These are phyloP conservation scores for Periconia sp. DNA, from an alignment of 2,329 filamentous ascomycete genomes.

Conservation along the genomic window DNA sequence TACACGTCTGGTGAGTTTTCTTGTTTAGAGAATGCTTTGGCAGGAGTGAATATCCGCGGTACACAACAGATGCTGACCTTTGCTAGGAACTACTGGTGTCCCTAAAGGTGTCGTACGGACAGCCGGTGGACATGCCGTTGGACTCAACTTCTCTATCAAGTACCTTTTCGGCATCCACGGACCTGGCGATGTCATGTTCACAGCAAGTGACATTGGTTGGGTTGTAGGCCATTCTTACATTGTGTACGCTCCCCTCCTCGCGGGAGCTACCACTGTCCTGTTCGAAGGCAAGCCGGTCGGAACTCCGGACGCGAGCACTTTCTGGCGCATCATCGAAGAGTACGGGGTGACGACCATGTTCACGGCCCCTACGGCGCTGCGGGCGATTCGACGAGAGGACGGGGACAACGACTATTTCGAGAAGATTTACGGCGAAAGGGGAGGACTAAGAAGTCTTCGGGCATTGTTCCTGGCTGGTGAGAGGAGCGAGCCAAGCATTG, in stretches of 20 bases:
- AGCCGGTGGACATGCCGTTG: slow-evolving; percentile 86
- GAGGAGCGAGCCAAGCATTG: slow-evolving; percentile 83
- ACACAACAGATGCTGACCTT: neutral
- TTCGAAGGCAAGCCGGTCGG: slow-evolving; percentile 96
- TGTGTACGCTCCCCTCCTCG: slow-evolving; percentile 83
- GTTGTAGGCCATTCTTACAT: slow-evolving; percentile 80
- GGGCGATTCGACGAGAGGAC: slow-evolving; percentile 87
- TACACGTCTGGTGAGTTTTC: slow-evolving; percentile 70
- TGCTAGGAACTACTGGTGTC: slow-evolving; percentile 71
- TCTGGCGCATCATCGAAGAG: slow-evolving; percentile 86
- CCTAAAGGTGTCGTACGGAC: slow-evolving; percentile 86
- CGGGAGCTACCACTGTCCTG: slow-evolving; percentile 83
- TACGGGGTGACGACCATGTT: slow-evolving; percentile 81
- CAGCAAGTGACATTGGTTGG: slow-evolving; percentile 90
- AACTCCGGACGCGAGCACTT: slow-evolving; percentile 83
- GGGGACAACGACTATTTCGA: slow-evolving; percentile 72
- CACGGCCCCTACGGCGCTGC: slow-evolving; percentile 85
- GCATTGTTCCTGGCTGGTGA: slow-evolving; percentile 89
- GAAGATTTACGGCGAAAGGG: slow-evolving; percentile 64
- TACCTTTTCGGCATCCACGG: slow-evolving; percentile 84
- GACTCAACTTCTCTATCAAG: slow-evolving; percentile 79
- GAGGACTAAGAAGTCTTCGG: slow-evolving; percentile 73
- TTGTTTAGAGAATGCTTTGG: neutral
- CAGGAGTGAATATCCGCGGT: neutral
- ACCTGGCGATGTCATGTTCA: slow-evolving; percentile 82